These are phyloP conservation scores for Microcyclospora pomicola DNA, from an alignment of 2,329 filamentous ascomycete species.

Conservation along the genomic window DNA sequence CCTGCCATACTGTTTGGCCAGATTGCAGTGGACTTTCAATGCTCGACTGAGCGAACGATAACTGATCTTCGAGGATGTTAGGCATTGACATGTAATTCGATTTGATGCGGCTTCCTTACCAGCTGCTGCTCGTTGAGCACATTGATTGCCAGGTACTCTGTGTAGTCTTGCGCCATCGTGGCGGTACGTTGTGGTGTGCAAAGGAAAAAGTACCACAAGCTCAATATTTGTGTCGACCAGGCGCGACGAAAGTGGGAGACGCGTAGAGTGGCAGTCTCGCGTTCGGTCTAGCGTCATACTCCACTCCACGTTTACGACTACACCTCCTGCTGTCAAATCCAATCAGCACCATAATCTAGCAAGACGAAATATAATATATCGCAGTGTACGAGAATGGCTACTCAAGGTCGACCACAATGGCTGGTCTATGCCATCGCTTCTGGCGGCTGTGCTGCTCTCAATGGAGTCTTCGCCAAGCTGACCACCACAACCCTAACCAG, in stretches of 20 bases:
- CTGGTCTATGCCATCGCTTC: constrained; percentile 58
- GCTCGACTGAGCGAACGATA: constrained; percentile 75
- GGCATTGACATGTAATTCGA: not conserved
- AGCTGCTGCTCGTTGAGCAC: constrained; percentile 63
- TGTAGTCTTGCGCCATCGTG: constrained; percentile 41
- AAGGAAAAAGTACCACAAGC: too few relatives aligned
- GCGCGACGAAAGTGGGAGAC: constrained; percentile 8
- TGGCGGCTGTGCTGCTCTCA: constrained; percentile 65
- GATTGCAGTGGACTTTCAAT: constrained; percentile 70
- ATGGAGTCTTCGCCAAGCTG: constrained; percentile 75
- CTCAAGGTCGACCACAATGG: constrained; percentile 23
- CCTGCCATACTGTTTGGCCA: constrained; percentile 62
- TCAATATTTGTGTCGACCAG: too few relatives aligned
- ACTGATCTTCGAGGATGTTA: constrained; percentile 48
- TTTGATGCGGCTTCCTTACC: constrained; percentile 30
- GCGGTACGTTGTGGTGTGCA: not conserved
- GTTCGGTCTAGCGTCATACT: not conserved
- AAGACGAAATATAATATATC: too few relatives aligned
- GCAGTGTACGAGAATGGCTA: too few relatives aligned
- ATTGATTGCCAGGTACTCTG: constrained; percentile 58
- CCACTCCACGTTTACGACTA: not conserved
- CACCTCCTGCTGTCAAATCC: not conserved
- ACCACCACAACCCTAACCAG: constrained; percentile 48
- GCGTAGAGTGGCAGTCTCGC: constrained; percentile 3
- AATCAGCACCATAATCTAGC: not conserved